Base-by-base conservation (phyloP, 1,139 yeast species). In the Hansenula anomala region DNA sequence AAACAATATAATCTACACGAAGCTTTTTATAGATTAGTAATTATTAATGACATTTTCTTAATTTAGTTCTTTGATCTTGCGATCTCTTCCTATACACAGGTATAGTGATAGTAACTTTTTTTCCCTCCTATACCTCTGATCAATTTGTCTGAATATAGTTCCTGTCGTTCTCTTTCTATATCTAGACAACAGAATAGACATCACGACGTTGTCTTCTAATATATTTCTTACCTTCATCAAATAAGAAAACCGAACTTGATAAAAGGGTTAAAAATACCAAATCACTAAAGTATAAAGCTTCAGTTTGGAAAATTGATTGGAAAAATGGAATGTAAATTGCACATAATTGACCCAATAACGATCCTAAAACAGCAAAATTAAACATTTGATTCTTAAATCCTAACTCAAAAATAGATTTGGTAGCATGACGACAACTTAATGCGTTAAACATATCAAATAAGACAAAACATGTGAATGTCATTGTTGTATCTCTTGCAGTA, bases 401-500 rank as follows among this genome's bases (percentile, higher is more conserved):
- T 43, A 89, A 58, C 54, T 84, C 84, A 54, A 87, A 82, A 15
- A 84, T 75, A 4, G 95, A 84, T 59, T 87, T 89, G 34, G 88
- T 73, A 45, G 82, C 73, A 46, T 94, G 95, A 55, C 97, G 87
- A 60, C 96, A 90, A 10, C 96, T 69, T 48, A 92, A 70, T 0
- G 97, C 98, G 60, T 89, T 92, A 66, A 92, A 92, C 95, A 92
- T 85, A 61, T 92, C 98, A 56, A 80, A 92, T 42, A 90, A 69
- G 12, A 92, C 97, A 64, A 92, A 92, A 59, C 97, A 87, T 0
- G 97, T 92, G 57, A 92, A 92, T 0, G 97, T 89, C 96, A 92
- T 90, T n/a, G 98, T 92, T 13, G 97, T 90, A 59, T 90, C 97
- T 63, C 97, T 82, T 13, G 92, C 82, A 4, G 97, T 88, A 41